These are phyloP conservation scores for Nemania serpens DNA, from an alignment of 2,329 filamentous ascomycete genomes.

Conservation along the genomic window DNA sequence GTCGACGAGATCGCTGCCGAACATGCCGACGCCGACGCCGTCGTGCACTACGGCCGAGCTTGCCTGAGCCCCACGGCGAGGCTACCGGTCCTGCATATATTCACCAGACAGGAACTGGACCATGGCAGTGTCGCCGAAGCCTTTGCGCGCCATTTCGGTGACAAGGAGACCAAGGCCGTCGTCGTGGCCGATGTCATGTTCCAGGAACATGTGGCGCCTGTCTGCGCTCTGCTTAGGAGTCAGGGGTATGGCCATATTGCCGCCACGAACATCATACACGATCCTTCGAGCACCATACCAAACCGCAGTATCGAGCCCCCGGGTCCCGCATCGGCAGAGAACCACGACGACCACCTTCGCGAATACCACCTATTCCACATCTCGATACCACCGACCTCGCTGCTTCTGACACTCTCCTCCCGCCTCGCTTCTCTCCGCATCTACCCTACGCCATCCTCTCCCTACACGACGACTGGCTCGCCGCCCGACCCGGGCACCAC, in stretches of 20 bases:
- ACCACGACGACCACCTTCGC: constrained; percentile 55
- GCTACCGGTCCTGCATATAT: constrained; percentile 88
- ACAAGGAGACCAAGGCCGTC: constrained; percentile 67
- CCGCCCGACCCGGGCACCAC: constrained; percentile 49
- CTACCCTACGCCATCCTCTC: constrained; percentile 62
- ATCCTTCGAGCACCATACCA: constrained; percentile 80
- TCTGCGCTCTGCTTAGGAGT: constrained; percentile 60
- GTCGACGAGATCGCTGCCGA: constrained; percentile 97
- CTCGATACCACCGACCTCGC: constrained; percentile 75
- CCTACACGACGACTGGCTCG: constrained; percentile 54
- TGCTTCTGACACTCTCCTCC: constrained; percentile 85
- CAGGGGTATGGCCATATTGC: constrained; percentile 73
- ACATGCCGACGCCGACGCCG: constrained; percentile 85
- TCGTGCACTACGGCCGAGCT: constrained; percentile 91
- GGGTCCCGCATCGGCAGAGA: constrained; percentile 1
- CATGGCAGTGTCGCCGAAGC: constrained; percentile 60
- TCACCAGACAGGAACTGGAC: constrained; percentile 74
- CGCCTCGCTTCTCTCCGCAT: constrained; percentile 80
- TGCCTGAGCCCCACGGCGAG: constrained; percentile 89
- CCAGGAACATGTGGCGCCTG: constrained; percentile 68
- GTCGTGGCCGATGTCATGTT: constrained; percentile 92
- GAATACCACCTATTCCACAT: constrained; percentile 84
- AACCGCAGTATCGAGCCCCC: constrained; percentile 65
- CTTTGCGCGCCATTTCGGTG: constrained; percentile 72
- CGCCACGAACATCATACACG: constrained; percentile 72